phyloP scores from a whole-genome alignment of 768 basidiomycete genomes.

The Pisolithus tinctorius region DNA sequence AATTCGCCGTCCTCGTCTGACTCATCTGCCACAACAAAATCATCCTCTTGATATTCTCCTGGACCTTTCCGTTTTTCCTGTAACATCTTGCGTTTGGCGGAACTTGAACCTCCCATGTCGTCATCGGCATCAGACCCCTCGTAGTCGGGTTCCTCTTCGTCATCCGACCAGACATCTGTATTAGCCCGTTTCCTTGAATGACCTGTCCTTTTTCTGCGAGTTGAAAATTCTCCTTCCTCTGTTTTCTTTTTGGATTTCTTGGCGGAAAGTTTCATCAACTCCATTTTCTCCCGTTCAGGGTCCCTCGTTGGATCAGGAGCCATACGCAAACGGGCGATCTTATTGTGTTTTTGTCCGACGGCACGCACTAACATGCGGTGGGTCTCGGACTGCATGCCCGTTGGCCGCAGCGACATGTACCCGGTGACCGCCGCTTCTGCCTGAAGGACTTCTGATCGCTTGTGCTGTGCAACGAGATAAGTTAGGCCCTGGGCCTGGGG shows the following conservation, averaged over 20 bases:
- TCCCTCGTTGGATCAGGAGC: conserved; percentile 73
- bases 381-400: conserved; percentile 85
- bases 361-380: conserved; percentile 85
- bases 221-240: conserved; percentile 43
- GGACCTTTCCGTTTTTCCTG: conserved; percentile 44
- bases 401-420: conserved; percentile 76
- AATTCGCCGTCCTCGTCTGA: conserved; percentile 55
- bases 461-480: conserved; percentile 87
- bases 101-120: conserved; percentile 29
- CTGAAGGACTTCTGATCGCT: conserved; percentile 80
- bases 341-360: conserved; percentile 80
- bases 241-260: conserved; percentile 57
- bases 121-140: conserved; percentile 57
- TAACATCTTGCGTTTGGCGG: conserved; percentile 38
- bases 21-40: conserved; percentile 75
- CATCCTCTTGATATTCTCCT: conserved; percentile 77
- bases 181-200: conserved; percentile 33
- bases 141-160: conserved; percentile 58
- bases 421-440: conserved; percentile 80
- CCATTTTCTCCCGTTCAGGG: conserved; percentile 67
- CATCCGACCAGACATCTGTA: conserved; percentile 58
- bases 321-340: conserved; percentile 72
- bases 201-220: conserved; percentile 42
- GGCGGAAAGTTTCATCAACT: conserved; percentile 56
- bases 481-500: conserved; percentile 74